Evolutionary conservation across 805 yeast genomes (phyloP).

Genomic region (Torulaspora indica): DNA sequence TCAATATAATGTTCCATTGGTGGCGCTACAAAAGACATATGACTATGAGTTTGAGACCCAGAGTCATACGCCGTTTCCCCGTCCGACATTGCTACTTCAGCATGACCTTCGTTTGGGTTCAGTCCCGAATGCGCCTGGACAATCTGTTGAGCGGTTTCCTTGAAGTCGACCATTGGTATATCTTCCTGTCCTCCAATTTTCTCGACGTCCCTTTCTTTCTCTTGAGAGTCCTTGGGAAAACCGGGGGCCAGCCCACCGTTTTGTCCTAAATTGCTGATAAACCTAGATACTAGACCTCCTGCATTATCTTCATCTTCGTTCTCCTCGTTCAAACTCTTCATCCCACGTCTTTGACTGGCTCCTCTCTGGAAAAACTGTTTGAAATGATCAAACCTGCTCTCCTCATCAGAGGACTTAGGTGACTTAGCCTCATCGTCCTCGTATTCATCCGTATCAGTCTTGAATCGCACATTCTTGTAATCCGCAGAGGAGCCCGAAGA

Average conservation of each 20-base stretch:
- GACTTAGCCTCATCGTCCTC: conserved; percentile 8
- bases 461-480: conserved; percentile 13
- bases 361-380: conserved; percentile 22
- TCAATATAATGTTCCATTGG: conserved; percentile 44
- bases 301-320: conserved; percentile 24
- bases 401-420: conserved; percentile 14
- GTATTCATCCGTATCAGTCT: conserved; percentile 6
- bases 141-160: conserved; percentile 52
- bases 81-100: conserved; percentile 8
- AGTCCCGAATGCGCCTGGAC: conserved; percentile 44
- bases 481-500: conserved; percentile 6
- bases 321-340: conserved; percentile 15
- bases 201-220: conserved; percentile 39
- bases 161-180: conserved; percentile 45
- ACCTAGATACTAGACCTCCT: conserved; percentile 28
- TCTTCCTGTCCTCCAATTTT: conserved; percentile 30
- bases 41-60: conserved; percentile 11
- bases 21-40: conserved; percentile 32
- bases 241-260: conserved; percentile 38
- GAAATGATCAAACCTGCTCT: conserved; percentile 23
- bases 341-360: conserved; percentile 12
- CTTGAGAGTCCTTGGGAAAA: conserved; percentile 21
- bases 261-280: conserved; percentile 30
- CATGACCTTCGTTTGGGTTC: conserved; percentile 10
- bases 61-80: conserved; percentile 21